Base-by-base conservation (phyloP, 129 eudicot species). In the Cynara cardunculus region DNA sequence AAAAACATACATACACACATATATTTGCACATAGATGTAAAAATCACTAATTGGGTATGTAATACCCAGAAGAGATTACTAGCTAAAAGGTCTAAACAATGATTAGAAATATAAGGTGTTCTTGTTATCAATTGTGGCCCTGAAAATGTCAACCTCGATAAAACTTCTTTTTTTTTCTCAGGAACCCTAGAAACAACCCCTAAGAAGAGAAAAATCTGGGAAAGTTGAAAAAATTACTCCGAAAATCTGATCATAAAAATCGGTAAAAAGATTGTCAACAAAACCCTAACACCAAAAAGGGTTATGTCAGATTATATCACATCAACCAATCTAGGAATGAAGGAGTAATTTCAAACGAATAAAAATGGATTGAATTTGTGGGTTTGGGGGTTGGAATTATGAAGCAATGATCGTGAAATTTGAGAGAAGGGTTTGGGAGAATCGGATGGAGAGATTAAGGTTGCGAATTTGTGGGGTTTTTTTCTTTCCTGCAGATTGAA, bases 401-500 rank as follows among this genome's bases (percentile, higher is more conserved):
- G n/a, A 35, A 31, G 10, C 11, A 28, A 56, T 72, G 71, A 34
- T 78, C 30, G 75, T 69, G 21, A 37, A 65, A 66, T 77, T 56
- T 28, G 77, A 56, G 79, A 53, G 82, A 56, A 80, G 78, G 78
- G 83, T 72, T 70, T 49, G 77, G 68, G 32, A 25, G 70, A 81
- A 81, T 81, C 85, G 76, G 80, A 81, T 74, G 68, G 61, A 80
- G 73, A 62, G 66, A 37, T 35, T 19, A 14, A 61, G 41, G 78
- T 80, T 32, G 78, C 79, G 79, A 81, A 73, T 81, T 72, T 81
- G 62, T 73, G 72, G 84, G 84, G 83, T 44, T 69, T 79, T 56
- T 64, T 64, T 56, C 24, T 70, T 79, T 79, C 11, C 74, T 61
- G 71, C 78, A 80, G 61, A 59, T 34, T 78, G 18, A 71, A 61